Percentiles rank a stretch among this genome's conserved stretches.
Conservation (phyloP, 345 rosid genomes). For the Hibiscus tridactylites region DNA sequence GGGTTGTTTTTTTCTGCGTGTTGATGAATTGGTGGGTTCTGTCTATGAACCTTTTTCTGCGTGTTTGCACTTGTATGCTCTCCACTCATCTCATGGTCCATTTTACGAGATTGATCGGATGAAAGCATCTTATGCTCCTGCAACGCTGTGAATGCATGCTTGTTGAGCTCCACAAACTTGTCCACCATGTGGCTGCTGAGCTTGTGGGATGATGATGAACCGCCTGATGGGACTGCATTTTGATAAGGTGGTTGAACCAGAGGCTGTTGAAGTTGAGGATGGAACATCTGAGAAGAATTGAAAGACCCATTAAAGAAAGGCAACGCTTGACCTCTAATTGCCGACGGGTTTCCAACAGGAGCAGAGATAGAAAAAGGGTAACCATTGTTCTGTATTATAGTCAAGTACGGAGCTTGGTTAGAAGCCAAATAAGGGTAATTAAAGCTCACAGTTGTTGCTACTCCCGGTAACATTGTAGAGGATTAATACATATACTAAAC, state of each 20-base stretch:
- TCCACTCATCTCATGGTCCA: constrained; percentile 27
- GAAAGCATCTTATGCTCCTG: constrained; percentile 13
- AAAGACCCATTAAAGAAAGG: constrained; percentile 43
- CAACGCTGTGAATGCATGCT: constrained; percentile 25
- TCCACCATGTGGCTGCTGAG: constrained; percentile 23
- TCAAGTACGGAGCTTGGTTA: constrained; percentile 35
- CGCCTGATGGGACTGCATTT: constrained; percentile 33
- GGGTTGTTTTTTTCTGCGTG: not conserved
- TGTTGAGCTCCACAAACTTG: constrained; percentile 18
- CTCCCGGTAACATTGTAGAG: constrained; percentile 19
- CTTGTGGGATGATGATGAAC: constrained; percentile 42
- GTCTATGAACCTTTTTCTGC: constrained; percentile 28
- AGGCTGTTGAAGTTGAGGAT: constrained; percentile 38
- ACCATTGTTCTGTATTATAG: constrained; percentile 40
- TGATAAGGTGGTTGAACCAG: constrained; percentile 18
- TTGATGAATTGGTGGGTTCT: constrained; percentile 24
- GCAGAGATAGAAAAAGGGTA: constrained; percentile 32
- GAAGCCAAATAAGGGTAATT: constrained; percentile 35
- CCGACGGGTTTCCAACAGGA: constrained; percentile 25
- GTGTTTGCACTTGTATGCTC: constrained; percentile 19
- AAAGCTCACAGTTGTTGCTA: constrained; percentile 28
- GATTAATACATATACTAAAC: too few species aligned
- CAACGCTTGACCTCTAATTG: constrained; percentile 35
- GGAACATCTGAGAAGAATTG: constrained; percentile 46
- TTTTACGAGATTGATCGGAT: constrained; percentile 29